phyloP scores from a whole-genome alignment of 805 yeast species.

The Yamadazyma endophytica region DNA sequence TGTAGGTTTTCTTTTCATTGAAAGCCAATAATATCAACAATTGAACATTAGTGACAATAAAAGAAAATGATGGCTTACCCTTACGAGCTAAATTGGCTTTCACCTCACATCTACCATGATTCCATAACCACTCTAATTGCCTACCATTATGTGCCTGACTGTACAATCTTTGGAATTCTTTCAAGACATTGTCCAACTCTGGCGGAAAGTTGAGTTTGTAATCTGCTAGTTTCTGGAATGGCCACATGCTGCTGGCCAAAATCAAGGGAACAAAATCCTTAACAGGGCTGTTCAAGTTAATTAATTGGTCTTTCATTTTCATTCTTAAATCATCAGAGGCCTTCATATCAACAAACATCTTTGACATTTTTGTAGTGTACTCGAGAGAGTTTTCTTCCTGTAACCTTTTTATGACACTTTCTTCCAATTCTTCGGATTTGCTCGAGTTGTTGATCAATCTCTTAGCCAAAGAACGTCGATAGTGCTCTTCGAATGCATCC shows the following conservation, averaged over 20 bases:
- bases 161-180: conserved; percentile 66
- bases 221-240: conserved; percentile 46
- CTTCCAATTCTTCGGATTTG: conserved; percentile 81
- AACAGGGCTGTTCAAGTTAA: conserved; percentile 22
- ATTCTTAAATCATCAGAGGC: conserved; percentile 71
- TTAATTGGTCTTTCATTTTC: conserved; percentile 46
- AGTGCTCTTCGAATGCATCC: conserved; percentile 91
- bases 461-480: conserved; percentile 83
- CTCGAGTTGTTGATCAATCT: conserved; percentile 86
- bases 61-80: conserved; percentile 74
- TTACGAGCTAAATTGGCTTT: conserved; percentile 80
- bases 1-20: conserved; percentile 61
- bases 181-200: conserved; percentile 60
- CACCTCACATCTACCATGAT: conserved; percentile 86
- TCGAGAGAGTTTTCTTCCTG: conserved; percentile 89
- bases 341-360: conserved; percentile 93
- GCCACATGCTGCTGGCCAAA: conserved; percentile 91
- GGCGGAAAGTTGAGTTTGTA: conserved; percentile 56
- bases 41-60: conserved; percentile 82
- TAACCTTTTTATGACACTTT: conserved; percentile 74
- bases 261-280: conserved; percentile 65
- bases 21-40: conserved; percentile 82
- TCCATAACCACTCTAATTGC: conserved; percentile 94
- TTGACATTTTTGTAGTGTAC: conserved; percentile 88
- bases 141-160: conserved; percentile 77